phyloP scores from a whole-genome alignment of 345 rosid species.

The Turritis glabra region DNA sequence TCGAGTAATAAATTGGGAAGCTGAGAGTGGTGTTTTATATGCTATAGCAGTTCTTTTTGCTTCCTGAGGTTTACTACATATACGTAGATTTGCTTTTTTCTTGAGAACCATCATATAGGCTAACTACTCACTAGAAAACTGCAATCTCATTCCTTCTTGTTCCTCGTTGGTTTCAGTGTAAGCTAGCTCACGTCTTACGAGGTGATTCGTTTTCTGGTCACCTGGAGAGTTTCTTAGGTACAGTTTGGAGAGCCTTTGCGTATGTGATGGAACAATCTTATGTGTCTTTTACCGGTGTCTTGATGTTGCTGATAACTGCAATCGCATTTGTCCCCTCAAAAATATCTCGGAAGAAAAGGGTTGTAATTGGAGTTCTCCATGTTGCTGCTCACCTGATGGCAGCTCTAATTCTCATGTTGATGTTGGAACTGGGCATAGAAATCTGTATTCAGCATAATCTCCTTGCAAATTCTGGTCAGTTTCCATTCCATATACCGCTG shows the following conservation, averaged over 20 bases:
- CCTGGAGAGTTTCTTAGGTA: conserved; percentile 76
- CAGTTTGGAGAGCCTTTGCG: conserved; percentile 70
- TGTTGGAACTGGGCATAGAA: conserved; percentile 89
- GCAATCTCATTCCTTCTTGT: conserved; percentile 13
- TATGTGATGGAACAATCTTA: conserved; percentile 76
- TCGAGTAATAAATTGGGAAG: background rate
- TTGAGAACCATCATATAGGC: background rate
- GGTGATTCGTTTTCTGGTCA: conserved; percentile 90
- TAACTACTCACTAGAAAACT: background rate
- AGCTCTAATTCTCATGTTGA: conserved; percentile 90
- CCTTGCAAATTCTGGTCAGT: conserved; percentile 89
- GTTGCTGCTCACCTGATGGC: conserved; percentile 85
- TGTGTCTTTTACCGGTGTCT: conserved; percentile 75
- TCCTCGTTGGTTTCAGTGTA: conserved; percentile 59
- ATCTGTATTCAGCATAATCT: conserved; percentile 88
- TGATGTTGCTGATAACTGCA: conserved; percentile 65
- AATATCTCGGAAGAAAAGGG: conserved; percentile 74
- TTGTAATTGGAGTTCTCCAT: conserved; percentile 81
- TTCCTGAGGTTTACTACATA: background rate
- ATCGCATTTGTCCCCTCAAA: conserved; percentile 85
- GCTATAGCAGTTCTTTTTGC: background rate
- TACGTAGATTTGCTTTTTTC: conserved; percentile 1
- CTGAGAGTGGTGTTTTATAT: background rate
- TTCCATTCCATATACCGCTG: conserved; percentile 1
- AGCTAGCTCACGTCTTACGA: conserved; percentile 82